phyloP scores from a whole-genome alignment of 176 grass and related monocot species.

The Zoysia pacifica region DNA sequence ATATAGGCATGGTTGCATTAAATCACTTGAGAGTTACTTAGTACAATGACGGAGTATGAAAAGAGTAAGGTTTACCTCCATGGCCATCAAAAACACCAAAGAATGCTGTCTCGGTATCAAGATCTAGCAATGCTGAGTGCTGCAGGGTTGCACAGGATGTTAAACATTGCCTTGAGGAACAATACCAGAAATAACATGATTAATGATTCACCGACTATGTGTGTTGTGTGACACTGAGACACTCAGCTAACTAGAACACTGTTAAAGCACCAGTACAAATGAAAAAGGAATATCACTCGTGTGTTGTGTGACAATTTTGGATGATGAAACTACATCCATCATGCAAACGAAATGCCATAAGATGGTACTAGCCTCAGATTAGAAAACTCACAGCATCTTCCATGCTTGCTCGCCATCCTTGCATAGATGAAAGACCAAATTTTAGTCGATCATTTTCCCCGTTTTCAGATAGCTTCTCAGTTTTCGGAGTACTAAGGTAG shows the following conservation, averaged over 20 bases:
- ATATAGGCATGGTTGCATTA: not conserved
- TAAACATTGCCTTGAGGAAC: slow-evolving; percentile 4
- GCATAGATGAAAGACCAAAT: slow-evolving; percentile 96
- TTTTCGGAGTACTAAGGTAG: slow-evolving; percentile 94
- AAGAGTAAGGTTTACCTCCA: slow-evolving; percentile 61
- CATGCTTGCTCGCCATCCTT: slow-evolving; percentile 97
- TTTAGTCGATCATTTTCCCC: slow-evolving; percentile 68
- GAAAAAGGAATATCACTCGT: not conserved
- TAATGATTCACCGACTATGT: slow-evolving; percentile 14
- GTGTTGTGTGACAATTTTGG: not conserved
- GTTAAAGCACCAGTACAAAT: slow-evolving; percentile 31
- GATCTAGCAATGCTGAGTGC: slow-evolving; percentile 87
- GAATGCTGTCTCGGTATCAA: slow-evolving; percentile 79
- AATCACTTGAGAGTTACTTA: not conserved
- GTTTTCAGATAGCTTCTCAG: slow-evolving; percentile 77
- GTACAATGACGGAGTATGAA: slow-evolving; percentile 37
- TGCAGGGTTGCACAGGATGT: slow-evolving; percentile 48
- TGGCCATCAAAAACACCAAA: slow-evolving; percentile 99
- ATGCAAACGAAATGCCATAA: slow-evolving; percentile 6
- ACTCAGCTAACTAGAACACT: slow-evolving; percentile 13
- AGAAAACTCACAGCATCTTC: slow-evolving; percentile 90
- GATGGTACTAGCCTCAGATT: slow-evolving; percentile 26
- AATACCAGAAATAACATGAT: slow-evolving; percentile 18
- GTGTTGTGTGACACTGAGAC: slow-evolving; percentile 14
- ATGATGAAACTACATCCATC: not conserved